Evolutionary conservation across 495 filamentous ascomycete genomes (phyloP).

Genomic region (Podospora fimiseda): DNA sequence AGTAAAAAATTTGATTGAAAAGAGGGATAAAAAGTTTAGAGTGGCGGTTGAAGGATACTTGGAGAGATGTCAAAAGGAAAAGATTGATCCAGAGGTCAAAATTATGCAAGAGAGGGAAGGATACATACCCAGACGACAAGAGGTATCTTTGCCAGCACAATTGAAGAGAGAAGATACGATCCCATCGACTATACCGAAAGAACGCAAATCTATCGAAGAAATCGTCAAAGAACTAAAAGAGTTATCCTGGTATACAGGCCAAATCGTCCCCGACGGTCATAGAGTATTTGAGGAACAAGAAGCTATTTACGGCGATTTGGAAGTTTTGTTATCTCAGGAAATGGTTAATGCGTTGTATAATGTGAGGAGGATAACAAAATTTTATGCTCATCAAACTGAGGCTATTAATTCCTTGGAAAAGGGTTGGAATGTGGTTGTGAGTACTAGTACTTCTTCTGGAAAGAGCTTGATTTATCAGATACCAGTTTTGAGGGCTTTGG

Average conservation of each 20-base stretch:
- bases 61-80: conserved; percentile 59
- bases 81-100: conserved; percentile 59
- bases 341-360: conserved; percentile 95
- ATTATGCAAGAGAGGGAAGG: conserved; percentile 49
- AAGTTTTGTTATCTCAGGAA: conserved; percentile 81
- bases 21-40: conserved; percentile 78
- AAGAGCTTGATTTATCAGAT: conserved; percentile 97
- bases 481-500: conserved; percentile 82
- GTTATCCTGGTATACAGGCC: conserved; percentile 79
- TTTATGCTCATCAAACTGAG: conserved; percentile 94
- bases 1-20: conserved; percentile 85
- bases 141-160: too few species aligned
- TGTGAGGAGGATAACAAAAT: conserved; percentile 69
- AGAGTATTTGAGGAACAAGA: conserved; percentile 85
- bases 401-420: conserved; percentile 86
- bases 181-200: conserved; percentile 68
- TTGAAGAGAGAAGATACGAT: conserved; percentile 32
- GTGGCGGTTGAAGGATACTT: conserved; percentile 74
- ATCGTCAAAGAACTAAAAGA: conserved; percentile 80
- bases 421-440: conserved; percentile 82
- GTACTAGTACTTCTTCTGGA: conserved; percentile 91
- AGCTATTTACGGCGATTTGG: conserved; percentile 74
- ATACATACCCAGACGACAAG: conserved; percentile 40
- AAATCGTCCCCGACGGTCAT: conserved; percentile 93
- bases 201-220: conserved; percentile 74